phyloP scores from a whole-genome alignment of 345 rosid species.

The Erucastrum elatum region DNA sequence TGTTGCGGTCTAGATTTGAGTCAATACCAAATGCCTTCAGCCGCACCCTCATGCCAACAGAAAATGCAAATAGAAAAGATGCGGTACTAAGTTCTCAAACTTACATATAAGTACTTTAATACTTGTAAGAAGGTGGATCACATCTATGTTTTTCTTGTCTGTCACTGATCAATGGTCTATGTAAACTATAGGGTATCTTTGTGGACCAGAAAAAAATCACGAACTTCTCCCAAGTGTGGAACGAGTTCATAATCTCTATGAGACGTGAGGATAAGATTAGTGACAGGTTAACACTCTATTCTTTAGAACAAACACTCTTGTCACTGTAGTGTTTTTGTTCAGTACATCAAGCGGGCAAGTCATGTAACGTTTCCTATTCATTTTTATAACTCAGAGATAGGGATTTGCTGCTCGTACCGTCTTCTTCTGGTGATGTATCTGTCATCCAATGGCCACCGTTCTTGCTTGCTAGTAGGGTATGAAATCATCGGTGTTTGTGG shows the following conservation, averaged over 20 bases:
- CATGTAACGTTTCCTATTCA: conserved; percentile 27
- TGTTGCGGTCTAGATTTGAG: conserved; percentile 90
- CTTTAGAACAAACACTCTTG: conserved; percentile 10
- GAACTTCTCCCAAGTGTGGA: conserved; percentile 85
- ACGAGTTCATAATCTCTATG: conserved; percentile 77
- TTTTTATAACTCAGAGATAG: conserved; percentile 59
- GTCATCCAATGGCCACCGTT: conserved; percentile 97
- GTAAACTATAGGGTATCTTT: conserved; percentile 50
- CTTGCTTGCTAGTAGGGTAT: conserved; percentile 94
- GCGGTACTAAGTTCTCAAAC: conserved; percentile 38
- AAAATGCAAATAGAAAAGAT: conserved; percentile 31
- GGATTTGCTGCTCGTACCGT: conserved; percentile 88
- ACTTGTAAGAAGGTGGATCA: conserved; percentile 15
- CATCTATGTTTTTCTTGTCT: background rate
- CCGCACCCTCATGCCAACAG: conserved; percentile 63
- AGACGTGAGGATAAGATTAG: conserved; percentile 83
- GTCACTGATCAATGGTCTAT: conserved; percentile 26
- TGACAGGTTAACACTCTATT: conserved; percentile 55
- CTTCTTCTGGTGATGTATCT: conserved; percentile 61
- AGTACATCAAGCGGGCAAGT: conserved; percentile 38
- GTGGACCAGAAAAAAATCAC: conserved; percentile 53
- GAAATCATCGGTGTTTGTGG: conserved; percentile 29
- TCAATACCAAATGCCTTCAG: conserved; percentile 73
- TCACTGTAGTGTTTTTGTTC: background rate
- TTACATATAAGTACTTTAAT: background rate